These are phyloP conservation scores for Sclerotinia sclerotiorum DNA, from an alignment of 2,329 filamentous ascomycete species.

Conservation along the genomic window DNA sequence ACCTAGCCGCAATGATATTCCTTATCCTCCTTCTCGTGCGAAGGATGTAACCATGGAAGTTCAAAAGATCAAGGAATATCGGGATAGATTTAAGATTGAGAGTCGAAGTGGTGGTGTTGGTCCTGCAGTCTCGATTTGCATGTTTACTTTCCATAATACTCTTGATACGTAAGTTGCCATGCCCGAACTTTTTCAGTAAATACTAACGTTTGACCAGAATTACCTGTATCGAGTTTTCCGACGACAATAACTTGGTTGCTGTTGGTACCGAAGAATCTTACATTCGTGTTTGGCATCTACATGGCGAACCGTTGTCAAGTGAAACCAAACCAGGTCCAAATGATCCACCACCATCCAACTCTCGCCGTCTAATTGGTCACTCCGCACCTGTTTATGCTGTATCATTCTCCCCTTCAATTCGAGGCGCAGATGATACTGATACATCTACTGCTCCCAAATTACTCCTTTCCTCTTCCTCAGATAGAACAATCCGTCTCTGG, in stretches of 20 bases:
- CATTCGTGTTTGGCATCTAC: conserved; percentile 89
- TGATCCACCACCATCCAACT: conserved; percentile 67
- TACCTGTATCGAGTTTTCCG: conserved; percentile 93
- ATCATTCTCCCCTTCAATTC: conserved; percentile 65
- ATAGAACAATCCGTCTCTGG: conserved; percentile 89
- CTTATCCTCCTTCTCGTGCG: conserved; percentile 82
- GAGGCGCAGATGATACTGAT: conserved; percentile 34
- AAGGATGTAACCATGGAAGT: conserved; percentile 93
- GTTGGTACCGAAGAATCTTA: conserved; percentile 92
- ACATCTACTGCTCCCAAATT: conserved; percentile 64
- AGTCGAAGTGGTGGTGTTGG: conserved; percentile 80
- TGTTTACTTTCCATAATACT: conserved; percentile 98
- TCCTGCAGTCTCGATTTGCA: conserved; percentile 82
- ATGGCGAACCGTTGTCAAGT: conserved; percentile 77
- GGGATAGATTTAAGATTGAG: conserved; percentile 88
- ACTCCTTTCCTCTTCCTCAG: conserved; percentile 82
- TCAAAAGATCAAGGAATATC: conserved; percentile 87
- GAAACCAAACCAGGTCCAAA: conserved; percentile 59
- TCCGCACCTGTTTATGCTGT: conserved; percentile 86
- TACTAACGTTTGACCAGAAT: conserved; percentile 54
- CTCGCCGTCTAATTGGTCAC: conserved; percentile 79
- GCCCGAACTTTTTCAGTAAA: neutral
- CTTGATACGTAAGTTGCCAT: conserved; percentile 69
- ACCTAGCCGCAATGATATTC: conserved; percentile 74
- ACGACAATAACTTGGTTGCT: conserved; percentile 83